Base-by-base conservation (phyloP, 179 eudicot species). In the Heliamphora pulchella region DNA sequence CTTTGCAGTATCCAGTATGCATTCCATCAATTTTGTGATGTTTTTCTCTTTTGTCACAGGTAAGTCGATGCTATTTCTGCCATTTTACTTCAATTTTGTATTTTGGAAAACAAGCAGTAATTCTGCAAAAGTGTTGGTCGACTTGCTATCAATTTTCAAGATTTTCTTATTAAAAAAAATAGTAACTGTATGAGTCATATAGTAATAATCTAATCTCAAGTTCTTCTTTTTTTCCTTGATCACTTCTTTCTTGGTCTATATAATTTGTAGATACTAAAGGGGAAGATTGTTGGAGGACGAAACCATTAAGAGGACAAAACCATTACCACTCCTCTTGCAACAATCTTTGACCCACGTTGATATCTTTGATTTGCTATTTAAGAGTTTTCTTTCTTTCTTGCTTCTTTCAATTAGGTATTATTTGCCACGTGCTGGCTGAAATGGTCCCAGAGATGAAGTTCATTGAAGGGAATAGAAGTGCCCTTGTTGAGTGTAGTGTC, bases 21-120 rank as follows among this genome's bases (percentile, higher is more conserved):
- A 51, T 87, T 91, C 78, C 81, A 80, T 76, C 94, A 90, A 61
- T 94, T 83, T 61, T 84, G 86, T 83, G 80, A 80, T 65, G 78
- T 86, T 66, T 88, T 87, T 81, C 80, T 79, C 72, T 63, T 67
- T 17, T 82, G 80, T 82, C 87, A 83, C 75, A 87, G 90, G 99
- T 96, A 87, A 78, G 85, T 59, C 47, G 66, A n/a, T 31, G 18
- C 22, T 68, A 0, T 50, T 14, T 62, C 43, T 39, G 22, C 2
- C 13, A 55, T 59, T 43, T 54, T 54, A 74, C 22, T 3, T 68
- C 47, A 2, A 10, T 68, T 68, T 11, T 43, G 17, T 68, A 41
- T 2, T 68, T 14, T 6, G 51, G 20, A 15, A 47, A 73, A 65
- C 72, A 17, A 53, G 43, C 43, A 31, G 31, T 70, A 9, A 14